Evolutionary conservation across 2,329 filamentous ascomycete genomes (phyloP).

Genomic region (Cladosporium sphaerospermum): DNA sequence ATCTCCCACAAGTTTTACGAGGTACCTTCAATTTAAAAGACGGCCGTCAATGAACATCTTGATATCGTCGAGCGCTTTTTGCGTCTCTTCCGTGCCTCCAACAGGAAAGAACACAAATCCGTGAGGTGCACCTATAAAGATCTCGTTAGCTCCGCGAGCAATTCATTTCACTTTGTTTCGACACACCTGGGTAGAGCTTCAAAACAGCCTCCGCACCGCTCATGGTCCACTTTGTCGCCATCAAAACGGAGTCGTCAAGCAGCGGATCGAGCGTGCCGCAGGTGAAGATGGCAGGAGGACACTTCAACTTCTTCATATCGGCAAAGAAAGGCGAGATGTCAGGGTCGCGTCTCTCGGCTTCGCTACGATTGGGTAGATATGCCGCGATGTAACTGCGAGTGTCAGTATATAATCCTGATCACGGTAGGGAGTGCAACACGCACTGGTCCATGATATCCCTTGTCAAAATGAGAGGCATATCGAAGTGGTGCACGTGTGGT

Average conservation of each 20-base stretch:
- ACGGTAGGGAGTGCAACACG: slow-evolving; percentile 12
- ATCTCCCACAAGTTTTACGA: too few relatives aligned
- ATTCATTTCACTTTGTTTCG: neutral
- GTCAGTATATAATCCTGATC: slow-evolving; percentile 4
- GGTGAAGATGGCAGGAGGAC: slow-evolving; percentile 51
- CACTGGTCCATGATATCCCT: slow-evolving; percentile 38
- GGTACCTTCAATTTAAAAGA: slow-evolving; percentile 11
- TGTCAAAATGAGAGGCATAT: slow-evolving; percentile 40
- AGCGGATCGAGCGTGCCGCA: slow-evolving; percentile 51
- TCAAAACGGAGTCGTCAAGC: slow-evolving; percentile 47
- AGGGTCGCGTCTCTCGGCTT: slow-evolving; percentile 39
- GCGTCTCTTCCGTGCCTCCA: slow-evolving; percentile 30
- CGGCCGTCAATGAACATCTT: slow-evolving; percentile 2
- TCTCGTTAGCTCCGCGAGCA: neutral
- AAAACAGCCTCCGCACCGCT: slow-evolving; percentile 45
- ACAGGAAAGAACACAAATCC: slow-evolving; percentile 43
- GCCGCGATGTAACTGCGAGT: slow-evolving; percentile 37
- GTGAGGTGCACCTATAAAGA: slow-evolving; percentile 42
- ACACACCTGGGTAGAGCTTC: slow-evolving; percentile 43
- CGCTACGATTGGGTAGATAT: slow-evolving; percentile 38
- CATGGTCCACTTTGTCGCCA: slow-evolving; percentile 50
- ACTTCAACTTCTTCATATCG: slow-evolving; percentile 32
- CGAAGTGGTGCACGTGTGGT: slow-evolving; percentile 36
- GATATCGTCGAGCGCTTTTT: slow-evolving; percentile 36
- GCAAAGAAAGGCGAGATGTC: slow-evolving; percentile 47